A percentile compares a stretch with the other conserved stretches of the same genome.
These are phyloP conservation scores for Diophrys appendiculata DNA, from an alignment of 73 alveolate genomes.

Conservation along the genomic window DNA sequence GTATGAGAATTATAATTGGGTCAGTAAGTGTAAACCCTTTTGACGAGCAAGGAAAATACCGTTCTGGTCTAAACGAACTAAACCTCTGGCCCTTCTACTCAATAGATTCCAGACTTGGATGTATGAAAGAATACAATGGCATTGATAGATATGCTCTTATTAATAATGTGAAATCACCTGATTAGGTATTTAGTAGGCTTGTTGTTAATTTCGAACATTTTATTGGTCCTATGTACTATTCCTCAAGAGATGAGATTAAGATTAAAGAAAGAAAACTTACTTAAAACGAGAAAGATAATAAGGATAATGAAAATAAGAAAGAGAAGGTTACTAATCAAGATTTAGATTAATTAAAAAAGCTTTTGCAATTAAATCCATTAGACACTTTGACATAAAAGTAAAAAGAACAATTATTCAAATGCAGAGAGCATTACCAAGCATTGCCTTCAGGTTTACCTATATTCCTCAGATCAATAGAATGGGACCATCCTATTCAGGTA, in stretches of 20 bases:
- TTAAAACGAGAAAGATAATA: slow-evolving; percentile 42
- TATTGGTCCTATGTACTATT: slow-evolving; percentile 59
- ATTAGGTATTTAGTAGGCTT: slow-evolving; percentile 38
- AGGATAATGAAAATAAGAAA: slow-evolving; percentile 46
- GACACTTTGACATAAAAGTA: slow-evolving; percentile 36
- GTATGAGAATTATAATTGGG: slow-evolving; percentile 40
- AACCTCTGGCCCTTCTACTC: slow-evolving; percentile 69
- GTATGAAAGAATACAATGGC: slow-evolving; percentile 70
- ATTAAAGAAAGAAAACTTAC: slow-evolving; percentile 23
- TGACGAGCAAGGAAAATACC: slow-evolving; percentile 61
- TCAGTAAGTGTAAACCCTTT: slow-evolving; percentile 56
- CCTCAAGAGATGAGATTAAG: slow-evolving; percentile 52
- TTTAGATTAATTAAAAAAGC: slow-evolving; percentile 51
- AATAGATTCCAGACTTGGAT: slow-evolving; percentile 63
- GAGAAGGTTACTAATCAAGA: slow-evolving; percentile 46
- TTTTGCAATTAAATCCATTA: slow-evolving; percentile 57
- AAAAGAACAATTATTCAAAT: slow-evolving; percentile 66
- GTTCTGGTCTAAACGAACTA: slow-evolving; percentile 58
- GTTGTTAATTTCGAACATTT: slow-evolving; percentile 45
- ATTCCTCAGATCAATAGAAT: slow-evolving; percentile 77
- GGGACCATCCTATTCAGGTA: slow-evolving; percentile 85
- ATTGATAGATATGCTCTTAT: slow-evolving; percentile 7
- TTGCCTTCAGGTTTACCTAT: slow-evolving; percentile 83
- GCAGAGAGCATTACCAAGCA: slow-evolving; percentile 87
- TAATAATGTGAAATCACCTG: background rate